Evolutionary conservation across 169 alveolate species (phyloP).

Genomic region (Perkinsus marinus): DNA sequence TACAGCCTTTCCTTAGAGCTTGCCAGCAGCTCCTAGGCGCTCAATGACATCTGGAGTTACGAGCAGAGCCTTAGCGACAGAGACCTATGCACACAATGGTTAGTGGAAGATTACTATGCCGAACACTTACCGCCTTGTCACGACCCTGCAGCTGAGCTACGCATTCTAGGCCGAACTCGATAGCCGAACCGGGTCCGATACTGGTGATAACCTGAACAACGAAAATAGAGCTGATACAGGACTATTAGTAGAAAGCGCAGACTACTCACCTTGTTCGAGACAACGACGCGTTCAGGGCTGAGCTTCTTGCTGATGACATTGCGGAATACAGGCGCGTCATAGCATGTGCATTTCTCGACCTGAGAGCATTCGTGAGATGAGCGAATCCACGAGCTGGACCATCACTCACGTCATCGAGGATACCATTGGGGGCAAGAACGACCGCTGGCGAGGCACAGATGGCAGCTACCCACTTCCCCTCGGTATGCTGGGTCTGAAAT

Average conservation of each 20-base stretch:
- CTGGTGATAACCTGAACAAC: not conserved
- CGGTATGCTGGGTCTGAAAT: not conserved
- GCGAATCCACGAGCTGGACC: not conserved
- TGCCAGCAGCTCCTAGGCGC: not conserved
- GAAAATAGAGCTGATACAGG: no score
- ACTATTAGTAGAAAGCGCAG: no score
- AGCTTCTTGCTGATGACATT: not conserved
- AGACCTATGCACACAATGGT: not conserved
- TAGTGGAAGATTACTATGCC: not conserved
- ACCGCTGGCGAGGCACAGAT: slow-evolving; percentile 5
- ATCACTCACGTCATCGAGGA: not conserved
- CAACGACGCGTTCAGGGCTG: not conserved
- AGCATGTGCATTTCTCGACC: not conserved
- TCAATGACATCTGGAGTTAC: not conserved
- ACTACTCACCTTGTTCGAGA: not conserved
- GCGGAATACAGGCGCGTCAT: not conserved
- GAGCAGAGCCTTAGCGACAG: not conserved
- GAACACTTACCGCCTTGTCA: not conserved
- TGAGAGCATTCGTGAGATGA: not conserved
- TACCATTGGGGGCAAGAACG: not conserved
- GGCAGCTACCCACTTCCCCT: not conserved
- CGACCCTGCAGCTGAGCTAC: not conserved
- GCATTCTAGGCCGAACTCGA: slow-evolving; percentile 1
- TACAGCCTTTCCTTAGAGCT: not conserved
- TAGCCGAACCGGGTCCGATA: slow-evolving; percentile 2